Evolutionary conservation across 2,329 filamentous ascomycete genomes (phyloP).

Genomic region (Coccinonectria pachysandricola): DNA sequence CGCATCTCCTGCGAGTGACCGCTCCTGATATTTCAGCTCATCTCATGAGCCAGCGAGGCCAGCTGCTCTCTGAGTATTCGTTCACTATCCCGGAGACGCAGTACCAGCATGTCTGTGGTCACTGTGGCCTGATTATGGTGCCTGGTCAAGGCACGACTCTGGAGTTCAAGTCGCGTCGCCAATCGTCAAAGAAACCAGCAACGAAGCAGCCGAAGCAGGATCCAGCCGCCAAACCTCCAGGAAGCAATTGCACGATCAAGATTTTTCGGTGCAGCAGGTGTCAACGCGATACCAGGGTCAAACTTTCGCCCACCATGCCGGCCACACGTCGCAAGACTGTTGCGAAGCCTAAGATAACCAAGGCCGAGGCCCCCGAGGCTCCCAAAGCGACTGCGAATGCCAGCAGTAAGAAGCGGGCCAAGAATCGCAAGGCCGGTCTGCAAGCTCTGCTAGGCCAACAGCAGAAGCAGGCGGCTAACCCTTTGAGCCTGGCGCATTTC

Average conservation of each 20-base stretch:
- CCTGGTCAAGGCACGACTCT: conserved; percentile 35
- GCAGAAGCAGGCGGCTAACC: conserved; percentile 29
- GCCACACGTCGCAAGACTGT: conserved; percentile 15
- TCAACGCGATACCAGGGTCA: conserved; percentile 30
- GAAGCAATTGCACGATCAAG: conserved; percentile 24
- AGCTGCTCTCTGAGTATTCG: conserved; percentile 37
- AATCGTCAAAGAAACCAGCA: conserved; percentile 4
- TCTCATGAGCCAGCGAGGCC: conserved; percentile 44
- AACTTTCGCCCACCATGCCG: conserved; percentile 28
- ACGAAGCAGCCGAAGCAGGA: conserved; percentile 3
- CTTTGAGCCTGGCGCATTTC: conserved; percentile 47
- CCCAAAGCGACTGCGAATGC: conserved; percentile 37
- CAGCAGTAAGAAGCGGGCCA: conserved; percentile 55
- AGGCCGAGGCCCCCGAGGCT: conserved; percentile 9
- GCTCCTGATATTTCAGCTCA: conserved; percentile 49
- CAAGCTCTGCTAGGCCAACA: conserved; percentile 51
- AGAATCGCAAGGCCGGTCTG: conserved; percentile 54
- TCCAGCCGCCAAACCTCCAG: conserved; percentile 1
- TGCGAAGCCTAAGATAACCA: conserved; percentile 11
- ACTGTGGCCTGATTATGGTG: conserved; percentile 52
- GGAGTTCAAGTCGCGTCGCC: conserved; percentile 24
- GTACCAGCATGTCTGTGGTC: conserved; percentile 44
- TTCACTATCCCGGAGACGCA: conserved; percentile 36
- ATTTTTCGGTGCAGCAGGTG: conserved; percentile 36
- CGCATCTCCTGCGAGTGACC: conserved; percentile 42